Percentiles rank a stretch among this genome's conserved stretches.
Evolutionary conservation across 345 rosid genomes (phyloP).

Genomic region (Arabidopsis suecica): DNA sequence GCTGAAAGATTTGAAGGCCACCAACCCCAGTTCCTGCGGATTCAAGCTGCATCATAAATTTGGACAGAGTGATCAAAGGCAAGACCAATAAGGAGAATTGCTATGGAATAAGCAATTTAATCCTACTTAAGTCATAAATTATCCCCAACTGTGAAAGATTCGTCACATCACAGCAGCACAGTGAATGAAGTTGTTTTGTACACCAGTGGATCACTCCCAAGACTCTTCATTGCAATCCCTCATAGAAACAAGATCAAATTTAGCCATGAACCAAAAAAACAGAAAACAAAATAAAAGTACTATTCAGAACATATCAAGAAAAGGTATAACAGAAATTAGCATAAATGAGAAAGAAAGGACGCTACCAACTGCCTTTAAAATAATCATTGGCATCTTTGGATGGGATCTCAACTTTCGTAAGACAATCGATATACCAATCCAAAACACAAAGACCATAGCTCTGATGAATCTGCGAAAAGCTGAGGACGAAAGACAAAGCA

Average conservation of each 20-base stretch:
- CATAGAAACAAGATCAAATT: background rate
- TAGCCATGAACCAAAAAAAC: background rate
- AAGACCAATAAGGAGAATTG: too few relatives aligned
- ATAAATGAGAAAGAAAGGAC: background rate
- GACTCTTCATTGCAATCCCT: background rate
- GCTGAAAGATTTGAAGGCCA: background rate
- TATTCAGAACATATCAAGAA: background rate
- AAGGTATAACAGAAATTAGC: background rate
- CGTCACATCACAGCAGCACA: background rate
- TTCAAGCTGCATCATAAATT: background rate
- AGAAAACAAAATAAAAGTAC: background rate
- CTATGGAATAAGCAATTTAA: too few relatives aligned
- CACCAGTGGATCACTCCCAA: background rate
- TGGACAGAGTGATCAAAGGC: background rate
- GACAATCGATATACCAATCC: background rate
- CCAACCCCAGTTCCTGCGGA: background rate
- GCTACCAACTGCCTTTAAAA: constrained; percentile 53
- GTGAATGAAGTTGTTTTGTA: background rate
- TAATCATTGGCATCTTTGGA: constrained; percentile 71
- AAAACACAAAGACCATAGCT: background rate
- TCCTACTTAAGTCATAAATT: too few relatives aligned
- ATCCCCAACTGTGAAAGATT: background rate
- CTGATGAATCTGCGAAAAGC: background rate
- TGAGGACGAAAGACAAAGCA: background rate
- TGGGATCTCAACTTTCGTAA: constrained; percentile 65